Evolutionary conservation across 2,329 filamentous ascomycete genomes (phyloP).

Genomic region (Aspergillus latus): DNA sequence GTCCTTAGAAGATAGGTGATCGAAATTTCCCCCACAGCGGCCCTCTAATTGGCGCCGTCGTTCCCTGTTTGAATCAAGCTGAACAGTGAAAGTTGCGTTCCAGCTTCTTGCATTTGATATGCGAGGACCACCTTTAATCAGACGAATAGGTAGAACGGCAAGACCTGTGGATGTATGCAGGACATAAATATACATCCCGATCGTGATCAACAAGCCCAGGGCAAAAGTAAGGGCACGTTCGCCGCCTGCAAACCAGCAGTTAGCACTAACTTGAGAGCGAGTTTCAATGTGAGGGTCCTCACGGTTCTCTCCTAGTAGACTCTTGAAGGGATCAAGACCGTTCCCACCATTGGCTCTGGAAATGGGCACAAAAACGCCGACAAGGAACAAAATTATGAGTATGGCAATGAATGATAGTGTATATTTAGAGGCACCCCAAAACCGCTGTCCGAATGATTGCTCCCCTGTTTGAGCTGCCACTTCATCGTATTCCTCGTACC

Average conservation of each 20-base stretch:
- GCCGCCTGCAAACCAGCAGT: conserved; percentile 57
- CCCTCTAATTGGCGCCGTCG: conserved; percentile 88
- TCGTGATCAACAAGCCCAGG: conserved; percentile 79
- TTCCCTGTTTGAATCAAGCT: conserved; percentile 84
- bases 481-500: conserved; percentile 96
- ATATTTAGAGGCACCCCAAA: conserved; percentile 88
- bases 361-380: conserved; percentile 91
- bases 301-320: conserved; percentile 77
- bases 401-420: conserved; percentile 80
- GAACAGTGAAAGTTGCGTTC: conserved; percentile 72
- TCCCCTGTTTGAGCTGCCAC: conserved; percentile 77
- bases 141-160: conserved; percentile 80
- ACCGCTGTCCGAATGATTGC: conserved; percentile 67
- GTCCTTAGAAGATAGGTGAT: conserved; percentile 78
- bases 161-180: conserved; percentile 87
- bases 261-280: neutral
- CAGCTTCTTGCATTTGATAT: conserved; percentile 74
- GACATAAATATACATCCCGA: conserved; percentile 82
- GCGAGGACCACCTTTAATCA: conserved; percentile 88
- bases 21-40: conserved; percentile 73
- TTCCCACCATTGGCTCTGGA: conserved; percentile 65
- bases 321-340: conserved; percentile 90
- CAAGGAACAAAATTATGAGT: conserved; percentile 73
- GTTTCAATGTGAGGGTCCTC: conserved; percentile 30
- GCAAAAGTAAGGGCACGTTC: conserved; percentile 91